These are phyloP conservation scores for Aspergillus pseudotamarii DNA, from an alignment of 2,329 filamentous ascomycete species.

Conservation along the genomic window DNA sequence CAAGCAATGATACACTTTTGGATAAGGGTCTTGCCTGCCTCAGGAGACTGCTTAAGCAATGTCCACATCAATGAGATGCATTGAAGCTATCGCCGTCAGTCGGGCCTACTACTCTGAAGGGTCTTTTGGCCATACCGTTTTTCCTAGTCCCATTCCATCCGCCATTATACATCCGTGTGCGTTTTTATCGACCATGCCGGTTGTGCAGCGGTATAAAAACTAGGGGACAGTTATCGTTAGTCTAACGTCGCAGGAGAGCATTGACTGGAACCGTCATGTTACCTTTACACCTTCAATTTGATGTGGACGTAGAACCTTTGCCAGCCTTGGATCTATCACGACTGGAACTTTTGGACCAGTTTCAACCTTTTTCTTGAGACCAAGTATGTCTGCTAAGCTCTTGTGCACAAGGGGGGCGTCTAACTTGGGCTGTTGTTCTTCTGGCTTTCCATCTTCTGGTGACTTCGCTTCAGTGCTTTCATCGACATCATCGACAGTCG, in stretches of 20 bases:
- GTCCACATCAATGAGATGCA: slow-evolving; percentile 98
- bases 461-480: slow-evolving; percentile 67
- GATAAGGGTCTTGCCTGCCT: slow-evolving; percentile 90
- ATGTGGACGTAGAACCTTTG: slow-evolving; percentile 91
- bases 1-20: slow-evolving; percentile 97
- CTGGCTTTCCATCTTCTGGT: slow-evolving; percentile 47
- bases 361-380: slow-evolving; percentile 87
- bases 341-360: slow-evolving; percentile 90
- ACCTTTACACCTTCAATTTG: slow-evolving; percentile 94
- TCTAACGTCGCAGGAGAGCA: neutral
- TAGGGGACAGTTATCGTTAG: slow-evolving; percentile 22
- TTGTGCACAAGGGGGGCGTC: slow-evolving; percentile 88
- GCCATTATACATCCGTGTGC: slow-evolving; percentile 99
- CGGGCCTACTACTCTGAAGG: neutral
- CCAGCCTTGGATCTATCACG: slow-evolving; percentile 87
- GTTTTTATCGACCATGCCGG: slow-evolving; percentile 90
- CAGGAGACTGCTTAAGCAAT: slow-evolving; percentile 88
- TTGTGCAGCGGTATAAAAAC: slow-evolving; percentile 93
- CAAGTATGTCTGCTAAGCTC: slow-evolving; percentile 91
- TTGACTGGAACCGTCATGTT: slow-evolving; percentile 4
- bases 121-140: slow-evolving; percentile 60
- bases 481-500: slow-evolving; percentile 87
- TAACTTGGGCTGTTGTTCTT: slow-evolving; percentile 57
- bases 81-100: slow-evolving; percentile 62
- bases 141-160: slow-evolving; percentile 97